Percentiles rank a stretch among this genome's conserved stretches.
Conservation (phyloP, 139 green algal species). For the Chlorella sorokiniana region DNA sequence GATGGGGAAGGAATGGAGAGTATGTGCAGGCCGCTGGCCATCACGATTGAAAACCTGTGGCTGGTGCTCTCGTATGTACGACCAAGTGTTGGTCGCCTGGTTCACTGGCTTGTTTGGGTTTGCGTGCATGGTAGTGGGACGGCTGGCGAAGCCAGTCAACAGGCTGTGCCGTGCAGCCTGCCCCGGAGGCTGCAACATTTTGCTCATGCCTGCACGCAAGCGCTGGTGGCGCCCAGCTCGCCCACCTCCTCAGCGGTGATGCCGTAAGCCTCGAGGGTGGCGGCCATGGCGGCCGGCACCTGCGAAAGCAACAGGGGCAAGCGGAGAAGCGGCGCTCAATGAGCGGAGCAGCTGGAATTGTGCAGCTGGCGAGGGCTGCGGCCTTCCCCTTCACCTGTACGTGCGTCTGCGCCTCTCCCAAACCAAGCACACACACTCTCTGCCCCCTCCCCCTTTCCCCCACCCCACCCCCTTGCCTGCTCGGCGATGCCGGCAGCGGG, state of each 20-base stretch:
- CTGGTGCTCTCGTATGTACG: too few species aligned
- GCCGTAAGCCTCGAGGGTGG: neutral
- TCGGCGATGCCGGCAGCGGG: neutral
- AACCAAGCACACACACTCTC: neutral
- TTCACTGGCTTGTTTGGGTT: too few species aligned
- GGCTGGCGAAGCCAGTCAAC: too few species aligned
- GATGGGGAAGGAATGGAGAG: too few species aligned
- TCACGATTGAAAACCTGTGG: too few species aligned
- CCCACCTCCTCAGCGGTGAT: constrained; percentile 17
- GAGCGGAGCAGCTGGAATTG: neutral
- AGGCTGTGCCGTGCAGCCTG: neutral
- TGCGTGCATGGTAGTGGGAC: too few species aligned
- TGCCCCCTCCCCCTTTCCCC: neutral
- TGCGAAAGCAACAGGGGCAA: neutral
- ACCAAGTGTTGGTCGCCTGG: too few species aligned
- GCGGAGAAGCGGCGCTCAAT: neutral
- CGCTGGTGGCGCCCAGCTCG: neutral
- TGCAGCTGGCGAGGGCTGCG: too few species aligned
- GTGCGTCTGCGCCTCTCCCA: neutral
- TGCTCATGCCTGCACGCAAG: neutral
- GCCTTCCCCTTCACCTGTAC: too few species aligned
- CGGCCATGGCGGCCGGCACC: neutral
- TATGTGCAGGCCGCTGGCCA: too few species aligned
- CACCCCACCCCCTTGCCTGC: neutral
- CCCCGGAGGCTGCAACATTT: neutral